Conservation (phyloP, 176 grass and related monocot genomes). For the Rhynchospora pubera region DNA sequence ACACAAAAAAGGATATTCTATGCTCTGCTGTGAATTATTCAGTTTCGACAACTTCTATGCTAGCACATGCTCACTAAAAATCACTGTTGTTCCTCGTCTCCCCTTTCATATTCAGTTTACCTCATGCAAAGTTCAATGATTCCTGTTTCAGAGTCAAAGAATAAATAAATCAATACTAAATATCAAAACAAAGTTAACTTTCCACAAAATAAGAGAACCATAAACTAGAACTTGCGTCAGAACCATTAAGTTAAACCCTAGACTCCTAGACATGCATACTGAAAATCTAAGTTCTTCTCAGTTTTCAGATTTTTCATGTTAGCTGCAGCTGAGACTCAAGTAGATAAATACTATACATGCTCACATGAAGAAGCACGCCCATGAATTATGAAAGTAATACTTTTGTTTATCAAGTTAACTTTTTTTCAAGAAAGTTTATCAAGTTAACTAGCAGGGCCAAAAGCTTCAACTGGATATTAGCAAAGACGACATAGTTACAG, state of each 20-base stretch:
- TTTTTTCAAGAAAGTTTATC: too few relatives aligned
- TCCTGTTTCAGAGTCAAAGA: constrained; percentile 4
- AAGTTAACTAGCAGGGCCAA: not conserved
- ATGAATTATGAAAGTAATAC: not conserved
- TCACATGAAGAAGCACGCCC: not conserved
- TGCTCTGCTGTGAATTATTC: constrained; percentile 83
- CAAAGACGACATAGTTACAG: not conserved
- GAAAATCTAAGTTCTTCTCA: not conserved
- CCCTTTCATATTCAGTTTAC: constrained; percentile 10
- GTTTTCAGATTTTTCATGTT: not conserved
- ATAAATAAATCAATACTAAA: not conserved
- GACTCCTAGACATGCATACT: not conserved
- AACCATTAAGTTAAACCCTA: not conserved
- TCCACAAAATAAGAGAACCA: not conserved
- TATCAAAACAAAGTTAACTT: not conserved
- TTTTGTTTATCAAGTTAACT: too few relatives aligned
- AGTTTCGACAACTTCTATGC: constrained; percentile 81
- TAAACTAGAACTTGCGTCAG: not conserved
- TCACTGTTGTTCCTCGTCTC: constrained; percentile 25
- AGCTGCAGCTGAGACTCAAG: not conserved
- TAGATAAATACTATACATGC: not conserved
- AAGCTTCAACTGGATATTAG: not conserved
- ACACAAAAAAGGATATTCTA: constrained; percentile 72
- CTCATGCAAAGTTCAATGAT: constrained; percentile 7
- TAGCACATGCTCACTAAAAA: constrained; percentile 74